A percentile compares a stretch with the other conserved stretches of the same genome.
phyloP scores from a whole-genome alignment of 2,329 filamentous ascomycete species.

The Aspergillus ustus region DNA sequence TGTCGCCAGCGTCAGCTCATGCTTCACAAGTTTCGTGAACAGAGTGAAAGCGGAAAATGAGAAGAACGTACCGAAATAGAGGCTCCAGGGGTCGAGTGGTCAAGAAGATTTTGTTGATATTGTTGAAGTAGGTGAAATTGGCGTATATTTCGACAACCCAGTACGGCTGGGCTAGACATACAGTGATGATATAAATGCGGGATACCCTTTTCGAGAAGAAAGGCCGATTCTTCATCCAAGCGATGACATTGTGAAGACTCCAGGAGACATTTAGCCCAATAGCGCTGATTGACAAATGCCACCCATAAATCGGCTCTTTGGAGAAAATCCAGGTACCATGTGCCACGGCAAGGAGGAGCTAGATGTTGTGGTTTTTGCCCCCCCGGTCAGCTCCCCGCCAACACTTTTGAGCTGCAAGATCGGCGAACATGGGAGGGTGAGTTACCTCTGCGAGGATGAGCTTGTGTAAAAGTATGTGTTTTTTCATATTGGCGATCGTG shows the following conservation, averaged over 20 bases:
- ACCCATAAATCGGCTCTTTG: slow-evolving; percentile 60
- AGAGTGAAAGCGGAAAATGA: background rate
- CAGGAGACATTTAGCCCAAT: slow-evolving; percentile 66
- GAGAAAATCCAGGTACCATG: slow-evolving; percentile 66
- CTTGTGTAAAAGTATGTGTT: slow-evolving; percentile 54
- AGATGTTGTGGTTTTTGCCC: background rate
- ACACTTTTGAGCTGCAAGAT: too few species aligned
- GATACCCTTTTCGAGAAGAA: slow-evolving; percentile 59
- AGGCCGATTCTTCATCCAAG: slow-evolving; percentile 69
- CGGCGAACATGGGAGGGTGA: background rate
- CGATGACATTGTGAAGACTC: slow-evolving; percentile 68
- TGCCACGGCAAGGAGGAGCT: slow-evolving; percentile 60
- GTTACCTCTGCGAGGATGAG: slow-evolving; percentile 55
- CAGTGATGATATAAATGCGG: slow-evolving; percentile 61
- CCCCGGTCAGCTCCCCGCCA: background rate
- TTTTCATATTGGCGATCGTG: slow-evolving; percentile 56
- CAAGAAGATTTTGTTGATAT: slow-evolving; percentile 57
- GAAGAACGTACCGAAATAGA: slow-evolving; percentile 54
- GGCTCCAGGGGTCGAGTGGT: slow-evolving; percentile 64
- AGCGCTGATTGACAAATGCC: slow-evolving; percentile 66
- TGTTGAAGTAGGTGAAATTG: slow-evolving; percentile 68
- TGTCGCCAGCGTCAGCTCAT: background rate
- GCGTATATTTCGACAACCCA: slow-evolving; percentile 69
- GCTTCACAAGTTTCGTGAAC: background rate
- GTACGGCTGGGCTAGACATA: slow-evolving; percentile 64